Percentiles rank a stretch among this genome's conserved stretches.
Evolutionary conservation across 345 rosid species (phyloP).

Genomic region (thale cress (Arabidopsis thaliana)): TAIR10.1 NC_003075.7:15124001-15124500

Average conservation of each 20-base stretch:
- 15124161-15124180: slow-evolving; percentile 1
- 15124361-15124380: not conserved
- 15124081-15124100: not conserved
- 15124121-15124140: slow-evolving; percentile 21
- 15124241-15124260: not conserved
- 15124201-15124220: not conserved
- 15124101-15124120: slow-evolving; percentile 16
- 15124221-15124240: slow-evolving; percentile 27
- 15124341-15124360: slow-evolving; percentile 18
- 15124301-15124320: not conserved
- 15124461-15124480: slow-evolving; percentile 54
- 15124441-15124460: slow-evolving; percentile 31
- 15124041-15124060: slow-evolving; percentile 24
- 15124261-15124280: slow-evolving; percentile 50
- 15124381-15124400: slow-evolving; percentile 1
- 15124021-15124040: slow-evolving; percentile 33
- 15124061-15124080: slow-evolving; percentile 23
- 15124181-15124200: slow-evolving; percentile 9
- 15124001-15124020: slow-evolving; percentile 55
- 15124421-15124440: not conserved
- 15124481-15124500: slow-evolving; percentile 21
- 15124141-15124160: not conserved
- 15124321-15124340: slow-evolving; percentile 45
- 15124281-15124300: slow-evolving; percentile 36
- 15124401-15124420: not conserved